phyloP scores from a whole-genome alignment of 306 rosid genomes.

The Prunus mume region DNA sequence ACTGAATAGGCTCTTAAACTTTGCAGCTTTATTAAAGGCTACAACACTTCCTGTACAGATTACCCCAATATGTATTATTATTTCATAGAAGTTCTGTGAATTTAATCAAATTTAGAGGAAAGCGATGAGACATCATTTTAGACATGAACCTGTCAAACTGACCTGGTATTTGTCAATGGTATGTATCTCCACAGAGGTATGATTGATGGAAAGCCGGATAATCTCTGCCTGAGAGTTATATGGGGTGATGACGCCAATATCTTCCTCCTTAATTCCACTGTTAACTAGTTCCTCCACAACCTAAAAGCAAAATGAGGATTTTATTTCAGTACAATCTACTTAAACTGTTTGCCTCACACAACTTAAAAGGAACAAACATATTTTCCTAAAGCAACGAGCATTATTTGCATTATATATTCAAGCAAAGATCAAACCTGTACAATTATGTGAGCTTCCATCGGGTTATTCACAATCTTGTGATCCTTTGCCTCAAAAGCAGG shows the following conservation, averaged over 20 bases:
- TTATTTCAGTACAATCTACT: constrained; percentile 5
- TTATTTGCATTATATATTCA: background rate
- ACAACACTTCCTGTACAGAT: background rate
- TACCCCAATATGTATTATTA: background rate
- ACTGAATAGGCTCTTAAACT: too few relatives aligned
- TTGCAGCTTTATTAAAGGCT: background rate
- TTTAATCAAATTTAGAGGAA: background rate
- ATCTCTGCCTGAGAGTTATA: constrained; percentile 95
- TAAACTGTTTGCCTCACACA: constrained; percentile 11
- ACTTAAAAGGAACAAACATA: background rate
- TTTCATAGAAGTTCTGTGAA: background rate
- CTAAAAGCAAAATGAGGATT: constrained; percentile 40
- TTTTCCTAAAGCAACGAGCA: background rate
- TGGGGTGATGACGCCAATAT: constrained; percentile 89
- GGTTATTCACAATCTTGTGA: constrained; percentile 65
- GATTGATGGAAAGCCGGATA: constrained; percentile 44
- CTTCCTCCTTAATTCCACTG: constrained; percentile 64
- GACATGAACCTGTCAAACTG: constrained; percentile 5
- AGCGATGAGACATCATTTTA: background rate
- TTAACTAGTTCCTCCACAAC: constrained; percentile 58
- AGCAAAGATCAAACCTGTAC: constrained; percentile 53
- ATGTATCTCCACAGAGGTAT: constrained; percentile 76
- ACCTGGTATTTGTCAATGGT: constrained; percentile 99
- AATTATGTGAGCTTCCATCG: constrained; percentile 74
- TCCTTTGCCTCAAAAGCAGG: constrained; percentile 86